A percentile compares a stretch with the other conserved stretches of the same genome.
Conservation (phyloP, 2,329 filamentous ascomycete genomes). For the Cytospora mali region DNA sequence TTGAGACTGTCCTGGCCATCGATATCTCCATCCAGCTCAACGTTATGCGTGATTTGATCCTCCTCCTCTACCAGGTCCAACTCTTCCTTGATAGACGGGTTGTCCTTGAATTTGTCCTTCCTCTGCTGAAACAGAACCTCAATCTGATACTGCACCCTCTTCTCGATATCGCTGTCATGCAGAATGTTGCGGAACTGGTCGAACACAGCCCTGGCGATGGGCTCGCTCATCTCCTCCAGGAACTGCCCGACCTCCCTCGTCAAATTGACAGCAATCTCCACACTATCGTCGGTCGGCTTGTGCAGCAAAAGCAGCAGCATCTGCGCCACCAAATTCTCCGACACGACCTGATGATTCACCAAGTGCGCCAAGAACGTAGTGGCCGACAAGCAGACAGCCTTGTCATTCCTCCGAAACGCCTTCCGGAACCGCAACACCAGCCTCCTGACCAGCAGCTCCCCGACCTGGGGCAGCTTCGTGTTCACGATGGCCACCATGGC, state of each 20-base stretch:
- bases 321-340: slow-evolving; percentile 91
- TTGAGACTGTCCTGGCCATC: slow-evolving; percentile 87
- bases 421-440: slow-evolving; percentile 93
- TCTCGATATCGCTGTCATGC: slow-evolving; percentile 96
- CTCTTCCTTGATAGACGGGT: slow-evolving; percentile 87
- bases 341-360: slow-evolving; percentile 93
- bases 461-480: slow-evolving; percentile 93
- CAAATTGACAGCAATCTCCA: slow-evolving; percentile 94
- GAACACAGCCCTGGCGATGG: slow-evolving; percentile 87
- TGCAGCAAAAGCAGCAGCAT: slow-evolving; percentile 89
- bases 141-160: slow-evolving; percentile 98
- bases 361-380: slow-evolving; percentile 95
- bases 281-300: slow-evolving; percentile 95
- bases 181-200: slow-evolving; percentile 95
- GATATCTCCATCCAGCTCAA: slow-evolving; percentile 80
- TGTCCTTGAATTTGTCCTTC: slow-evolving; percentile 96
- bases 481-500: slow-evolving; percentile 97
- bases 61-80: slow-evolving; percentile 96
- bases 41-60: slow-evolving; percentile 91
- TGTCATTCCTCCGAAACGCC: slow-evolving; percentile 94
- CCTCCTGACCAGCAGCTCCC: slow-evolving; percentile 83
- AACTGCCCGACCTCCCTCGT: slow-evolving; percentile 93
- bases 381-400: slow-evolving; percentile 88
- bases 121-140: slow-evolving; percentile 96
- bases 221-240: slow-evolving; percentile 89